Evolutionary conservation across 2,329 filamentous ascomycete genomes (phyloP), one percentile per base, ranked within the genome.

Genomic region (Rutstroemia sp.): DNA sequence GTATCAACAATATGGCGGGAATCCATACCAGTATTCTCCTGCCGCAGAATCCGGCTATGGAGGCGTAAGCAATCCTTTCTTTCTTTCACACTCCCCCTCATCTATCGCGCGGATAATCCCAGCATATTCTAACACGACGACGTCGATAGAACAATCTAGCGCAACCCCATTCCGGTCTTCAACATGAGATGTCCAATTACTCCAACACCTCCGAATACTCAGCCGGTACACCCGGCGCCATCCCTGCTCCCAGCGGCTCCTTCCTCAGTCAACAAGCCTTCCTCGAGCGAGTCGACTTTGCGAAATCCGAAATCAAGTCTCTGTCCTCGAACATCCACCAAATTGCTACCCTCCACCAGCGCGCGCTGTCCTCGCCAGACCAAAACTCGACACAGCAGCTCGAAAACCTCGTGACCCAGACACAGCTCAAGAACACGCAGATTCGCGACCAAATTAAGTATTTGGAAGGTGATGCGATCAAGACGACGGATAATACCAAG

Each of bases 371-470:
- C 62, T 84, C 84, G 59, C 78, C 84, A 57, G 86, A 89, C 69
- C 73, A 73, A 45, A 69, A 66, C 51, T 68, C 72, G 39, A 76
- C 79, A 50, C 74, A 74, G 52, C 72, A 76, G 49, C 80, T 70
- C 83, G 71, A 92, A 71, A 76, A 79, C 64, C 77, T 87, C 53
- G 80, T 89, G 56, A 76, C 83, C 47, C 77, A 88, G 64, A 90
- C 87, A 5, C 85, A 89, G 70, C 74, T 84, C 61, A 80, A 85
- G 66, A 90, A 88, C 73, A 84, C 81, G n/a, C 77, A 80, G 61
- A 89, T 92, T 76, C 86, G 87, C 69, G 84, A 89, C 68, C 83
- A 88, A 73, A 88, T 92, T 75, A 88, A 88, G 71, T 81, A 80
- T 63, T 77, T 92, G 54, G 87, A 91, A 73, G 76, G 74, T 59